These are phyloP conservation scores for Thielaviopsis cerberus DNA, from an alignment of 2,329 filamentous ascomycete genomes.

Conservation along the genomic window DNA sequence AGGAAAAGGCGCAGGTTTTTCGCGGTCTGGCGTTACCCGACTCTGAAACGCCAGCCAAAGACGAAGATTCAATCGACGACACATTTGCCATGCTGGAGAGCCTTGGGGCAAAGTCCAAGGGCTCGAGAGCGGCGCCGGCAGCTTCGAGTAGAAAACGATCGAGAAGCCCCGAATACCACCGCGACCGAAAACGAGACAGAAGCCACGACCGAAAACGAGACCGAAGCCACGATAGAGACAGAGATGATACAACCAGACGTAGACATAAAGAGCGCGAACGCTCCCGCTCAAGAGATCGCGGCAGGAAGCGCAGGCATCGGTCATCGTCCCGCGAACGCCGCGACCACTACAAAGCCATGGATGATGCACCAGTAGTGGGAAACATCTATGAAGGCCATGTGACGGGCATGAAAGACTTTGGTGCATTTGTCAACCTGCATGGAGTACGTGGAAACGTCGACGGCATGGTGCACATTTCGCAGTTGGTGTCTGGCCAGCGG, in stretches of 20 bases:
- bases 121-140: conserved; percentile 24
- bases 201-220: background rate
- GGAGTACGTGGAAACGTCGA: conserved; percentile 78
- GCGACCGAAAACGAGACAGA: background rate
- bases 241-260: conserved; percentile 36
- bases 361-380: conserved; percentile 61
- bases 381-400: conserved; percentile 85
- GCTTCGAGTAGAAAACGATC: conserved; percentile 28
- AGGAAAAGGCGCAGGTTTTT: conserved; percentile 74
- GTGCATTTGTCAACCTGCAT: conserved; percentile 81
- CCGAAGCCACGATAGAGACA: conserved; percentile 22
- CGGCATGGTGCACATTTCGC: conserved; percentile 83
- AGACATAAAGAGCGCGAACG: conserved; percentile 23
- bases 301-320: conserved; percentile 16
- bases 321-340: conserved; percentile 20
- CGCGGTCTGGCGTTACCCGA: conserved; percentile 78
- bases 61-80: conserved; percentile 63
- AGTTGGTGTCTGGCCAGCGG: conserved; percentile 64
- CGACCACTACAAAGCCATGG: conserved; percentile 37
- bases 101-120: conserved; percentile 31
- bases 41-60: conserved; percentile 23
- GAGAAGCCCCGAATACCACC: conserved; percentile 30
- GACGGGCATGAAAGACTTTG: conserved; percentile 87
- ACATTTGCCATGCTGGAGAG: conserved; percentile 83
- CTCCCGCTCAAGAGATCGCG: conserved; percentile 22